A percentile compares a stretch with the other conserved stretches of the same genome.
These are phyloP conservation scores for Fusarium keratoplasticum DNA, from an alignment of 2,329 filamentous ascomycete genomes.

Conservation along the genomic window DNA sequence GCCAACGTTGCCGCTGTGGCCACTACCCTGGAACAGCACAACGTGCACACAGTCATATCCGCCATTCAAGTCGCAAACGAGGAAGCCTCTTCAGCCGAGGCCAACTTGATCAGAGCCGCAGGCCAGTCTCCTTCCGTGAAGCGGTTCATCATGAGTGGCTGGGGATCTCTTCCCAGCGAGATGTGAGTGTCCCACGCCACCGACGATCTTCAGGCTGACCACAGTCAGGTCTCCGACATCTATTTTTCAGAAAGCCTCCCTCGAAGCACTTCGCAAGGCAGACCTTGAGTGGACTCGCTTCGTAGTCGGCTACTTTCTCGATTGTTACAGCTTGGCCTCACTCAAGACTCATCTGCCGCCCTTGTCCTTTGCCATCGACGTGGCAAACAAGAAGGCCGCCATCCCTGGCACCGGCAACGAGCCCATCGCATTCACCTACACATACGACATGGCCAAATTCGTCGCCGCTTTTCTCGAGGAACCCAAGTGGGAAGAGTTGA, in stretches of 20 bases:
- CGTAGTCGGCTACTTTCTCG: not conserved
- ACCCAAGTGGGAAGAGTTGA: not conserved
- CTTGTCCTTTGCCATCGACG: not conserved
- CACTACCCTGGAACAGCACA: not conserved
- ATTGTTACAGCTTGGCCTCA: not conserved
- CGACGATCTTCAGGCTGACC: not conserved
- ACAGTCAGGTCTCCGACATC: not conserved
- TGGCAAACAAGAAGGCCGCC: not conserved
- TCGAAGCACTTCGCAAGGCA: not conserved
- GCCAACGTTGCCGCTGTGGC: not conserved
- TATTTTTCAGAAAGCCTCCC: not conserved
- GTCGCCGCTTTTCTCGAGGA: not conserved
- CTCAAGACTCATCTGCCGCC: not conserved
- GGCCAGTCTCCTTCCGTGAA: not conserved
- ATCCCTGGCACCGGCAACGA: not conserved
- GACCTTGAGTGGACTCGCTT: not conserved
- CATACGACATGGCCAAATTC: not conserved
- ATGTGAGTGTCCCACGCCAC: not conserved
- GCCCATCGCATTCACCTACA: not conserved
- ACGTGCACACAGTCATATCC: conserved; percentile 4
- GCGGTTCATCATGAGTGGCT: not conserved
- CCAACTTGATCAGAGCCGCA: not conserved
- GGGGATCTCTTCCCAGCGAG: not conserved
- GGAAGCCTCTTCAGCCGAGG: not conserved
- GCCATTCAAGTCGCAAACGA: conserved; percentile 6